phyloP scores from a whole-genome alignment of 1,284 basidiomycete species.

The Melampsora americana region DNA sequence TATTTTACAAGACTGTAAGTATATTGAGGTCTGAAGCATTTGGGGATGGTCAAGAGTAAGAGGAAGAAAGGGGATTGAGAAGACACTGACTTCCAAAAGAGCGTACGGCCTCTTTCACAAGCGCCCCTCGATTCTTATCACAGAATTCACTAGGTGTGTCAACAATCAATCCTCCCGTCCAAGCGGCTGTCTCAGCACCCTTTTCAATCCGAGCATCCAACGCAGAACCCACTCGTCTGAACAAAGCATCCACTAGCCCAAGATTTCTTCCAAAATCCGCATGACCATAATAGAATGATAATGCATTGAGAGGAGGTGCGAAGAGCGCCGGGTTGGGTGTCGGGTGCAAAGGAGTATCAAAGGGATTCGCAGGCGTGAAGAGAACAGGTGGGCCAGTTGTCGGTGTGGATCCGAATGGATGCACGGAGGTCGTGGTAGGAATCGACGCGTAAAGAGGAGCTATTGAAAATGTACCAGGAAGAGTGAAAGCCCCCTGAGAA shows the following conservation, averaged over 20 bases:
- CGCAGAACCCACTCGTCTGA: constrained; percentile 66
- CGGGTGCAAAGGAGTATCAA: constrained; percentile 19
- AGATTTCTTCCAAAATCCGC: constrained; percentile 69
- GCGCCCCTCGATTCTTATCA: constrained; percentile 66
- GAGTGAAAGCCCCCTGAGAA: constrained; percentile 73
- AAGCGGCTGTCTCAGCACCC: constrained; percentile 59
- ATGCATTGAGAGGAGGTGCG: constrained; percentile 70
- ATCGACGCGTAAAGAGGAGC: constrained; percentile 71
- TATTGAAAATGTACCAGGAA: constrained; percentile 82
- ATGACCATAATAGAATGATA: constrained; percentile 90
- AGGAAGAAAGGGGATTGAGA: background rate
- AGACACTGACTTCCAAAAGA: constrained; percentile 71
- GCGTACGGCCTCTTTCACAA: constrained; percentile 84
- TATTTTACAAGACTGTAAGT: background rate
- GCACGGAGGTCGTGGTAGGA: constrained; percentile 79
- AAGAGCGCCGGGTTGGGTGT: constrained; percentile 51
- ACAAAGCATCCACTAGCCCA: constrained; percentile 72
- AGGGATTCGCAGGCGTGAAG: constrained; percentile 57
- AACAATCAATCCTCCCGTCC: constrained; percentile 74
- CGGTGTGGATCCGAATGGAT: constrained; percentile 76
- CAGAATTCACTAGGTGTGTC: constrained; percentile 80
- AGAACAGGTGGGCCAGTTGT: constrained; percentile 78
- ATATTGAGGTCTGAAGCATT: constrained; percentile 47
- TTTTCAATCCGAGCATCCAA: constrained; percentile 59
- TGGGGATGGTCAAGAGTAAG: background rate